Base-by-base conservation (phyloP, 2,329 filamentous ascomycete genomes). In the Metarhizium rileyi region DNA sequence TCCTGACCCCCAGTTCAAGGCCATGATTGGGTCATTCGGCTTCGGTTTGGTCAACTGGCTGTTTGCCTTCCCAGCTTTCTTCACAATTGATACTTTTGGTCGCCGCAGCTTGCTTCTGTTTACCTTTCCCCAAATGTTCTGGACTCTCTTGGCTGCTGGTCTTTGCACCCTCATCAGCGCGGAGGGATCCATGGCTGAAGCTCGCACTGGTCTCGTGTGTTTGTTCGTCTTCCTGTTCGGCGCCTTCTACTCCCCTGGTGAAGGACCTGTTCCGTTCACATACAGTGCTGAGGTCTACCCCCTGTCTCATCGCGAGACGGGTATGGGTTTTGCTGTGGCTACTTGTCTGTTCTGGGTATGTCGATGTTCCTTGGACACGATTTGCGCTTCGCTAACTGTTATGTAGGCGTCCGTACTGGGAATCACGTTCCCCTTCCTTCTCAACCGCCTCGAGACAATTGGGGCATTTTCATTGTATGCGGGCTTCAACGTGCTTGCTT, bases 1-100 rank as follows among this genome's bases (percentile, higher is more conserved):
- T 2, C 7, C 27, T 3, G 47, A 49, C 38, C 41, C 45, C 18
- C 47, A 52, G 38, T 77, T 76, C 55, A 67, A 74, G 28, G 79
- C 84, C 7, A 66, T 73, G 35, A 62, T 74, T 9, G 70, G 70
- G 0, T 74, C 72, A 0, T 70, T 74, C 41, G 72, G 73, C 8
- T 74, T 72, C 46, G 72, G 73, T 38, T 61, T 82, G 20, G 70
- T 83, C 54, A 83, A 83, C 57, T 84, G 83, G 62, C 48, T 83
- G 18, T 84, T 84, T 53, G 79, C 81, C n/a, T 81, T 77, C 64
- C 81, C 81, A 0, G 81, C 82, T 2, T 69, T 84, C 51, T 82
- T 75, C 70, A 83, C 81, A 2, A 84, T 85, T 47, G 82, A 85
- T 57, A 84, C 80, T 16, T 84, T 77, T 56, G 82, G 81, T 8